Percentiles rank a stretch among this genome's conserved stretches.
These are phyloP conservation scores for Boletus reticulatus DNA, from an alignment of 768 basidiomycete genomes.

Conservation along the genomic window DNA sequence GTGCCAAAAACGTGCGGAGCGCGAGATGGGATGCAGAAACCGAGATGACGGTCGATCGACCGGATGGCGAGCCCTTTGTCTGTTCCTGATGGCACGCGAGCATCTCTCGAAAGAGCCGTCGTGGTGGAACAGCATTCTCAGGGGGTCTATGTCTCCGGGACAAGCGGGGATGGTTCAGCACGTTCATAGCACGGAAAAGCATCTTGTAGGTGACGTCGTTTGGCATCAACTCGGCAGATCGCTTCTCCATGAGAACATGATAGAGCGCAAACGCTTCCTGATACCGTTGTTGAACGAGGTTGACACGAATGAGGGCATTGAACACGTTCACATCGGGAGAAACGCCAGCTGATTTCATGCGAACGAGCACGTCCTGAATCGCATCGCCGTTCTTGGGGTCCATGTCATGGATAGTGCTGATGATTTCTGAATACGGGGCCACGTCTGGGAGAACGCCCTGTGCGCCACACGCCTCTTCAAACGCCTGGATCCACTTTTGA, in stretches of 20 bases:
- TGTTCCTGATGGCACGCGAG: constrained; percentile 32
- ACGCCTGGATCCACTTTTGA: constrained; percentile 26
- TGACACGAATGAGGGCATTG: constrained; percentile 46
- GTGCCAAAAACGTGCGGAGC: constrained; percentile 43
- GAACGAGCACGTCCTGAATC: constrained; percentile 36
- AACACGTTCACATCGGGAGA: constrained; percentile 41
- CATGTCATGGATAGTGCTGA: constrained; percentile 36
- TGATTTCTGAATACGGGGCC: constrained; percentile 39
- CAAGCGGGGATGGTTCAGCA: constrained; percentile 16
- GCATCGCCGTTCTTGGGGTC: constrained; percentile 29
- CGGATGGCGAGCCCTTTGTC: constrained; percentile 15
- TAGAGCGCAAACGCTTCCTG: constrained; percentile 45
- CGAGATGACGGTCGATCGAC: constrained; percentile 27
- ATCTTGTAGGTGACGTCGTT: constrained; percentile 48
- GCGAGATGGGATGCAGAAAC: constrained; percentile 40
- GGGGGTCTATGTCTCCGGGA: constrained; percentile 22
- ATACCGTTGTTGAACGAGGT: constrained; percentile 32
- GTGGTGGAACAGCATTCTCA: constrained; percentile 32
- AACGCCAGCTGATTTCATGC: constrained; percentile 39
- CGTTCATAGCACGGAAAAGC: constrained; percentile 37
- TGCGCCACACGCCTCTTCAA: constrained; percentile 22
- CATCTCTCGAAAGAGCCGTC: constrained; percentile 47
- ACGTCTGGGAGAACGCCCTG: constrained; percentile 12
- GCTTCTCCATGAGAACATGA: constrained; percentile 34
- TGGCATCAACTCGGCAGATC: constrained; percentile 27